Base-by-base conservation (phyloP, 2,329 filamentous ascomycete genomes). In the Talaromyces sp. region DNA sequence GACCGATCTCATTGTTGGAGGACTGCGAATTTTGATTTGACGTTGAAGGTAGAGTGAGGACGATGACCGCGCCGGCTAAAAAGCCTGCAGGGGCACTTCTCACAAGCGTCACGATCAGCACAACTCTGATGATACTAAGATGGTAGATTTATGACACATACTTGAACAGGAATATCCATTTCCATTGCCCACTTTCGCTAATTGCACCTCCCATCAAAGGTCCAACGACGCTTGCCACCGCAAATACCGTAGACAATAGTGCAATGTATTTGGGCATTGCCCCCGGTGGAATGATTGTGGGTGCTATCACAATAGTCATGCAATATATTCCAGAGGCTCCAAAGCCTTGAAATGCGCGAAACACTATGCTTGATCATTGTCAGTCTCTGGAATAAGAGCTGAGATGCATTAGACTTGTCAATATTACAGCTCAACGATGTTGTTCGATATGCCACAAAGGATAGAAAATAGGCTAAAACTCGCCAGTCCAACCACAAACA, bases 391-490 rank as follows among this genome's bases (percentile, higher is more conserved):
- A 15, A 45, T 5, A 17, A 19, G 17, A 11, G 1, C 25, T 5
- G 28, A 36, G 6, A 31, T 25, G 39, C 25, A 28, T 28, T 28
- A 28, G 7, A 28, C 6, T 37, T 17, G 19, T 19, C 33, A 31
- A 9, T 59, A 64, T 54, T 61, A 72, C 70, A 74, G 64, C 45
- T 69, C 60, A 15, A 58, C 57, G 58, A 72, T 73, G 28, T 62
- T 67, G 37, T 67, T 64, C 5, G 71, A 63, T 22, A 69, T 69
- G 33, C 75, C 75, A 58, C 74, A 78, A 3, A 69, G 70, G 21
- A 73, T 68, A 1, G 75, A 78, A 55, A 75, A 76, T 9, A 73
- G 58, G 2, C 67, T 70, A 57, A 78, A 78, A n/a, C 77, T 64
- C 7, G 67, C 56, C 52, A 76, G 65, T 2, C 73, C 71, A 0